Base-by-base conservation (phyloP, 805 yeast genomes). In the Priceomyces medius region DNA sequence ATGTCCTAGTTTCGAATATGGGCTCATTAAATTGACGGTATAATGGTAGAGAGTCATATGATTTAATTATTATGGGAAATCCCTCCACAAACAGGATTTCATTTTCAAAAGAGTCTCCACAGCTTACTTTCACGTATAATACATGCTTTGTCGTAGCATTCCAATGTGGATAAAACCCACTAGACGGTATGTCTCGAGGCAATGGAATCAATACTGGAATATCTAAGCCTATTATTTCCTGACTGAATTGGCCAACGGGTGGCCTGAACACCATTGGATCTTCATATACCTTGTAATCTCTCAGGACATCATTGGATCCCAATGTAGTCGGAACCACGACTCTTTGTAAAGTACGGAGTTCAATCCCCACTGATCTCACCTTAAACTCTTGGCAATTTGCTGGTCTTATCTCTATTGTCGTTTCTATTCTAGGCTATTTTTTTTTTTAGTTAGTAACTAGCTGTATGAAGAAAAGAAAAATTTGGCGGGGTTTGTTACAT, bases 191-290 rank as follows among this genome's bases (percentile, higher is more conserved):
- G 39, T 78, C 77, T 35, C 72, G 73, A 1, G 79, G 80, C 14
- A 82, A 57, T 0, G 79, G 81, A 12, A 82, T 70, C 3, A 81
- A 61, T 29, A 82, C 58, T 0, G 88, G 88, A 1, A 81, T 55
- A 51, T 81, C 86, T 27, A 81, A 51, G 0, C 81, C 85, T 3
- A 81, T 49, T 16, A 77, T 51, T 18, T 69, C 66, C 40, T 68
- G 66, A 32, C 59, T 49, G 39, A 66, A 65, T 34, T 56, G 59
- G n/a, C 71, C 71, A 16, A 59, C 59, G 5, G 73, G 64, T 2
- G 74, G 71, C 33, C 68, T 56, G 42, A 57, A 68, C 27, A 58
- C 58, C 31, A 58, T 48, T 2, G 68, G 67, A 36, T 68, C 64
- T 14, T 62, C 64, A 48, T 56, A 70, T 0, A 68, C 39, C 31